Evolutionary conservation across 495 filamentous ascomycete species (phyloP), one percentile per base, ranked within the genome.

Genomic region (Choiromyces venosus): DNA sequence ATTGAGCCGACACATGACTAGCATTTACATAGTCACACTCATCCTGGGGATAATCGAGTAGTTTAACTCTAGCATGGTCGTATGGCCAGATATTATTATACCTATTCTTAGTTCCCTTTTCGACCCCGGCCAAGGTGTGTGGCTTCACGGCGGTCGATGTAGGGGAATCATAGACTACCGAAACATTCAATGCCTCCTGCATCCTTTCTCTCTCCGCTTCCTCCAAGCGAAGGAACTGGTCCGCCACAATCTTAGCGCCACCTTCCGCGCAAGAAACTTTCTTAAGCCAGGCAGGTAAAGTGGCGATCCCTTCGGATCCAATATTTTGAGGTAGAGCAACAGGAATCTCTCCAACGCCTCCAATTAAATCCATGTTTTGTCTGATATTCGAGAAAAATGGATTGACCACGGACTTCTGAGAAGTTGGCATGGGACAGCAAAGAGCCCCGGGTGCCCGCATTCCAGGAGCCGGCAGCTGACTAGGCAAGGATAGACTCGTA

Each of bases 81-180:
- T 96, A 99, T 7, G 95, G 95, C 83, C 96, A 91, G 56, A 98
- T 98, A 78, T 97, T 95, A 82, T 97, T 98, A 82, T 99, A 99
- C 29, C 95, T 86, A 79, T 99, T 99, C 83, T 98, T 98, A 3
- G 86, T 87, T 39, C 95, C 95, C 79, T 97, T 93, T 80, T 99
- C 95, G 70, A 99, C 92, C 6, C 95, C 95, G 3, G 93, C 95
- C 69, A 99, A 88, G 74, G 74, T 78, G 66, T 81, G 80, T 68
- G 76, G 76, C 66, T 76, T 81, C 19, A 76, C 46, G 64, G 35
- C 25, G 39, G 79, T 76, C 38, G 79, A 81, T 18, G 78, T 36
- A 1, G 76, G 80, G 14, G 79, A 78, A 69, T 81, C 76, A 56
- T 81, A 81, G 66, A 75, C 66, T 52, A 81, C 79, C 38, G 84